Base-by-base conservation (phyloP, 2,329 filamentous ascomycete genomes). In the Orbilia quercus region DNA sequence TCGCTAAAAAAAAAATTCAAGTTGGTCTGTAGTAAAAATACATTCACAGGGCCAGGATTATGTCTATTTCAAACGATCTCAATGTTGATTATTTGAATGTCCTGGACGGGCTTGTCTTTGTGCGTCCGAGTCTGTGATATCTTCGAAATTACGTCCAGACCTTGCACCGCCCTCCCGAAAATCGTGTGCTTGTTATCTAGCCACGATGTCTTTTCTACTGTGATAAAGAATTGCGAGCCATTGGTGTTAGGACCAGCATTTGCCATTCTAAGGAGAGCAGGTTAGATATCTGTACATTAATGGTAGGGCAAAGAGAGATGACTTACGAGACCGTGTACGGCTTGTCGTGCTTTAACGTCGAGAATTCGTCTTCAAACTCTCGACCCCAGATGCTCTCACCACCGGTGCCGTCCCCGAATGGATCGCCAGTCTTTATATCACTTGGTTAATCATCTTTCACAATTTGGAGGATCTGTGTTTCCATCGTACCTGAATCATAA, bases 211-310 rank as follows among this genome's bases (percentile, higher is more conserved):
- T 96, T 96, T 81, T 97, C 96, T 0, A 94, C 97, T 0, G 95
- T 99, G 76, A 99, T 96, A 79, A 99, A 99, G 80, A 99, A 99
- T 80, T 99, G 95, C 79, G 90, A 95, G 12, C 91, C 95, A 80
- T 99, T 99, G 36, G 93, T 97, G 78, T 94, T 92, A 0, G 92
- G 92, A 0, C 95, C 95, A 0, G 95, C 94, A 80, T 99, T 99
- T 11, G 95, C 95, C 95, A 99, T 99, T 80, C 91, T 96, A 51
- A 73, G 22, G 23, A 9, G 9, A 22, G 23, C 12, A 38, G 45
- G 31, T 65, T 59, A 66, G 53, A n/a, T n/a, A 25, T 9, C 14
- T 57, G 14, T 28, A 12, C 25, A 45, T 14, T 45, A 11, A 48
- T 6, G 42, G 7, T 22, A 45, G 16, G n/a, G 7, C 14, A 18